Percentiles rank a stretch among this genome's conserved stretches.
phyloP scores from a whole-genome alignment of 1,284 basidiomycete species.

The Naganishia liquefaciens region DNA sequence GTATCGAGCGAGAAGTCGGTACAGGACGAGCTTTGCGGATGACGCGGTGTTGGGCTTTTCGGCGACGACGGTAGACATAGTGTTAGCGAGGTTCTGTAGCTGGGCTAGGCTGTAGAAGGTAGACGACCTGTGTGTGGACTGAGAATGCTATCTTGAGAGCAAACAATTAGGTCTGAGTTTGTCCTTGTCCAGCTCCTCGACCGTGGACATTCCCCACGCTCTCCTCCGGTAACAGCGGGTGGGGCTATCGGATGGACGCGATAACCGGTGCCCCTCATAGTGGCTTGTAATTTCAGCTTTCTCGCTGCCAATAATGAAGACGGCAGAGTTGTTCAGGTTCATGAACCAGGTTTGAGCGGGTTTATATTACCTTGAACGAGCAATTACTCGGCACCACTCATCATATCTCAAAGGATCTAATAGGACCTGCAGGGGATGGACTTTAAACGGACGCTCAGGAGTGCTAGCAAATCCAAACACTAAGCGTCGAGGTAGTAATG shows the following conservation, averaged over 20 bases:
- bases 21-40: slow-evolving; percentile 28
- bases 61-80: slow-evolving; percentile 15
- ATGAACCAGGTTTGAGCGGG: no score
- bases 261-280: neutral
- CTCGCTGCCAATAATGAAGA: neutral
- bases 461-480: no score
- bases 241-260: neutral
- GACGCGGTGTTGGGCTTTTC: slow-evolving; percentile 18
- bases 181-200: neutral
- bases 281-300: neutral
- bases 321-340: no score
- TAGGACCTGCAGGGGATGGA: no score
- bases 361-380: no score
- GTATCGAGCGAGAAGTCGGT: slow-evolving; percentile 34
- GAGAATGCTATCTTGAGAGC: neutral
- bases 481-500: no score
- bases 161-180: neutral
- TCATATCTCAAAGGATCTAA: no score
- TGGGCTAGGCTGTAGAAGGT: neutral
- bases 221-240: neutral
- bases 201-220: neutral
- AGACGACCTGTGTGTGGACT: neutral
- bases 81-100: neutral
- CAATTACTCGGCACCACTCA: no score
- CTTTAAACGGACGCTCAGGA: no score